Evolutionary conservation across 176 grass and related monocot genomes (phyloP), one percentile per base, ranked within the genome.

Genomic region (Triticum dicoccoides): DNA sequence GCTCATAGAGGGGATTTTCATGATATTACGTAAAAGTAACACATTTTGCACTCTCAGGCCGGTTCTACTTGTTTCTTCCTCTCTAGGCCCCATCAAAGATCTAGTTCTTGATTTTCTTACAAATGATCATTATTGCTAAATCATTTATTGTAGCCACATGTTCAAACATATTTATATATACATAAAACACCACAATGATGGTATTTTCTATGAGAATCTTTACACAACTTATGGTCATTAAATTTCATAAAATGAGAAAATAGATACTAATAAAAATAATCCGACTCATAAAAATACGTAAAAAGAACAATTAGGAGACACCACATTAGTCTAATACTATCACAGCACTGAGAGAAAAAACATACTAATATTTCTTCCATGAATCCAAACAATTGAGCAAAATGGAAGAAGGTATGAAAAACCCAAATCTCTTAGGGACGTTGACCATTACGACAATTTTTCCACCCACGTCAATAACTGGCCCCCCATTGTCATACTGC

Each of bases 391-490:
- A 76, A 12, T 65, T 65, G 6, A 85, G 59, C 14, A 65, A 64
- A 35, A 84, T 49, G 4, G 27, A 61, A 83, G 81, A 44, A 76
- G 82, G 82, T n/a, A 65, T 9, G 37, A 52, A 76, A 23, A 11
- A 82, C 3, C 70, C 38, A 51, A 30, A 75, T 33, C 2, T 24
- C 8, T 3, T 17, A 35, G 4, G 23, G n/a, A 15, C 3, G 3
- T 9, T 76, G 27, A 23, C 20, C 59, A 84, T 76, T 15, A 71
- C 71, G 2, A 65, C 18, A 27, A 76, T 8, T 14, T 47, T 3
- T 35, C 18, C 72, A 49, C 64, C 0, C 27, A 77, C 17, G 61
- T 77, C 12, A 85, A 85, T 23, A 13, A 76, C 41, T 18, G 32
- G 20, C 8, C 83, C 83, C n/a, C 72, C 83, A 0, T 17, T 11